Percentiles rank a stretch among this genome's conserved stretches.
Conservation (phyloP, 108 stramenopile species). For the Cyclotella atomus region DNA sequence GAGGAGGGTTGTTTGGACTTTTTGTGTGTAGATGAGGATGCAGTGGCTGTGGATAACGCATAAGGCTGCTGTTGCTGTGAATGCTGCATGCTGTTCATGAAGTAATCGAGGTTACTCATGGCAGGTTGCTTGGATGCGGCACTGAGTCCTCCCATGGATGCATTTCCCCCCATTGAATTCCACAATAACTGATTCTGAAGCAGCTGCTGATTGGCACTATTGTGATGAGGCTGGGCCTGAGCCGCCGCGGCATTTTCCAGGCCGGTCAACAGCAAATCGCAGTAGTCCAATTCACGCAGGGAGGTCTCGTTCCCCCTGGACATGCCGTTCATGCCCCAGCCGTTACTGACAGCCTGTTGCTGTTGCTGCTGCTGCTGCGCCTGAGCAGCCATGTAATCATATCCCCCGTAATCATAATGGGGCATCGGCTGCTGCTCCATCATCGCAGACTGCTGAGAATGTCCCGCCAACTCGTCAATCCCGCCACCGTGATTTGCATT, state of each 20-base stretch:
- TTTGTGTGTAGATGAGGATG: too few species aligned
- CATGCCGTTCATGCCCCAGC: not conserved
- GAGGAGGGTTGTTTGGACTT: too few species aligned
- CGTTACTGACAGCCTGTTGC: not conserved
- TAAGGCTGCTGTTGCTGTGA: not conserved
- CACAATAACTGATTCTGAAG: slow-evolving; percentile 11
- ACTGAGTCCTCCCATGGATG: slow-evolving; percentile 12
- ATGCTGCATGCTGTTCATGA: slow-evolving; percentile 7
- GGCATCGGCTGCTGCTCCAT: not conserved
- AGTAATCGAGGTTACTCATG: not conserved
- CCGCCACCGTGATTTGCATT: not conserved
- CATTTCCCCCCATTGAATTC: slow-evolving; percentile 5
- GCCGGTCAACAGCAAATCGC: not conserved
- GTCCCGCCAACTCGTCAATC: not conserved
- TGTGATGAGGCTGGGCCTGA: not conserved
- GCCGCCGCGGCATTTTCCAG: not conserved
- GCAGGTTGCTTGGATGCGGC: too few species aligned
- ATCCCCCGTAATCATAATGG: not conserved
- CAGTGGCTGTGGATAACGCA: not conserved
- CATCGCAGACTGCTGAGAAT: not conserved
- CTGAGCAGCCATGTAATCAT: not conserved
- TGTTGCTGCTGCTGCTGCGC: slow-evolving; percentile 11
- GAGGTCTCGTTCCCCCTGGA: not conserved
- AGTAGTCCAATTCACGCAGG: slow-evolving; percentile 3
- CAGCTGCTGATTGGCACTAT: not conserved